Evolutionary conservation across 805 yeast genomes (phyloP), one percentile per base, ranked within the genome.

Genomic region (Ogataea thermomethanolica): DNA sequence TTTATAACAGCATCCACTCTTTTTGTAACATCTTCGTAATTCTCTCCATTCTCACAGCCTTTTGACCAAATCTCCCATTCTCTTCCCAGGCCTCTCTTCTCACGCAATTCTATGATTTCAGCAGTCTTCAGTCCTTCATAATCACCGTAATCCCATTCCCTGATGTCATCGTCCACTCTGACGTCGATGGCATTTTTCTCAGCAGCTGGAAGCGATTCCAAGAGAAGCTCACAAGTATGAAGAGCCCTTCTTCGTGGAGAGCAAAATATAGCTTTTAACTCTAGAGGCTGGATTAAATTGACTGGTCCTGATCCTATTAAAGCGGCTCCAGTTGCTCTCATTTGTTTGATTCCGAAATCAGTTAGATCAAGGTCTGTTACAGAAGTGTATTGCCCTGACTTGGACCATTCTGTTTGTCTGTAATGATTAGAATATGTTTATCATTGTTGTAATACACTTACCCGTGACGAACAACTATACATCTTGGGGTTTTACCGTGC

Each of bases 141-240:
- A 56, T 86, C 93, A 51, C 98, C 98, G 55, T 91, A 91, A 50
- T 87, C 95, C 97, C 97, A 91, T 65, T 91, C 98, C 52, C 93
- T 75, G 35, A 89, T 64, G 54, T 87, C 89, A 35, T 84, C 78
- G 47, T 79, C 82, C 13, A 71, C 71, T 42, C 67, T 63, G 31
- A 73, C 54, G 7, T 71, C 66, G 35, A 81, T 70, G 6, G 61
- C 48, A 8, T 67, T 48, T 44, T 64, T 69, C 12, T 68, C 64
- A 20, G 66, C 68, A 10, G 65, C 70, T 17, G 70, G 68, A 32
- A 80, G 55, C 4, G 66, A 57, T 42, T 73, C 76, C 30, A 84
- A 61, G 12, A 89, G 66, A 44, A 89, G 67, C 12, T 81, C 73
- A 37, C 78, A 76, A 0, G 98, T 90, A 48, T 79, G 79, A 38